These are phyloP conservation scores for Plectosphaerella plurivora DNA, from an alignment of 2,329 filamentous ascomycete genomes.

Conservation along the genomic window DNA sequence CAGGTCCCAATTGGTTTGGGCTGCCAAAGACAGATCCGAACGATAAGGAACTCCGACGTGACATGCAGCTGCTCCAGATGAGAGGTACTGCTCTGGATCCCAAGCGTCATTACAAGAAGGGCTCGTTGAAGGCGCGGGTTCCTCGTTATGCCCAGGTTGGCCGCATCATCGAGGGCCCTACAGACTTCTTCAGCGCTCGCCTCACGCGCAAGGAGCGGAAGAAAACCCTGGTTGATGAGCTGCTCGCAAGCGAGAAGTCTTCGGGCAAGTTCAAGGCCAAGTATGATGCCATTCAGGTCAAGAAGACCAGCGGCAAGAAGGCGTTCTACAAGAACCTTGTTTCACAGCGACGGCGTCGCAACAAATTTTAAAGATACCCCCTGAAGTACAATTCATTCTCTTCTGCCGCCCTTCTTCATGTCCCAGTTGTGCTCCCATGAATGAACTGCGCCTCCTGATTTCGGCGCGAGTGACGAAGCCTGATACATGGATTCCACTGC, in stretches of 20 bases:
- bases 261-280: slow-evolving; percentile 77
- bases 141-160: slow-evolving; percentile 88
- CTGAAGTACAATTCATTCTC: not conserved
- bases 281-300: slow-evolving; percentile 77
- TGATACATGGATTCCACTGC: too few relatives aligned
- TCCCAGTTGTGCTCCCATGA: not conserved
- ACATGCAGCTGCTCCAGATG: slow-evolving; percentile 87
- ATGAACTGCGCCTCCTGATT: too few relatives aligned
- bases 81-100: slow-evolving; percentile 76
- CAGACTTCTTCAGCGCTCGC: slow-evolving; percentile 78
- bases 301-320: slow-evolving; percentile 85
- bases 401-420: not conserved
- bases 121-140: slow-evolving; percentile 61
- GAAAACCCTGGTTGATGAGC: slow-evolving; percentile 79
- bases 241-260: slow-evolving; percentile 63
- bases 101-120: slow-evolving; percentile 89
- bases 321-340: slow-evolving; percentile 80
- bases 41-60: slow-evolving; percentile 76
- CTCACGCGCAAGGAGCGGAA: slow-evolving; percentile 85
- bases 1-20: slow-evolving; percentile 82
- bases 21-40: slow-evolving; percentile 82
- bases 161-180: slow-evolving; percentile 81
- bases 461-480: too few relatives aligned
- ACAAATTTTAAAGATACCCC: slow-evolving; percentile 9
- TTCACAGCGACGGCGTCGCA: slow-evolving; percentile 26